Conservation (phyloP, 2,329 filamentous ascomycete species). For the Aspergillus sp. region DNA sequence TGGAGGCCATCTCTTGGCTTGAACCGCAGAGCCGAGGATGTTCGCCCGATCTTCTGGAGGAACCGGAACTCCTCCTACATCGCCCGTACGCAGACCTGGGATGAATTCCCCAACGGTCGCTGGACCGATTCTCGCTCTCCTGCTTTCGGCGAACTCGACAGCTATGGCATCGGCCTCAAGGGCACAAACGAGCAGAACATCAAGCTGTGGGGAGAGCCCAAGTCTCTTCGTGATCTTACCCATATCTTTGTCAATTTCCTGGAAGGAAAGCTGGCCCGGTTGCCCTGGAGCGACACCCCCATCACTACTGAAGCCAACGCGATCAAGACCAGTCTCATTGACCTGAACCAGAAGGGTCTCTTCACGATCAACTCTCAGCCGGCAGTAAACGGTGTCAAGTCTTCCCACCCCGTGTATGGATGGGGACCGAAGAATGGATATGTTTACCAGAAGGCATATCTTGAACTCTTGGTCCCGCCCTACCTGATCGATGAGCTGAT, state of each 20-base stretch:
- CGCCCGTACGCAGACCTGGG: constrained; percentile 94
- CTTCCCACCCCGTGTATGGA: constrained; percentile 80
- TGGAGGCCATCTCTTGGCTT: constrained; percentile 95
- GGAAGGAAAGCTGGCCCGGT: constrained; percentile 72
- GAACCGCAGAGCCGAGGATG: constrained; percentile 87
- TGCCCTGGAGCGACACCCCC: constrained; percentile 92
- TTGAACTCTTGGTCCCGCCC: constrained; percentile 85
- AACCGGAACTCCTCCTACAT: constrained; percentile 96
- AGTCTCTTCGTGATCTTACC: constrained; percentile 75
- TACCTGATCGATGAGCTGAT: constrained; percentile 76
- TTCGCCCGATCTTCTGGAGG: constrained; percentile 97
- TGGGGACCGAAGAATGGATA: constrained; percentile 96
- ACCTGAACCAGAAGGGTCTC: constrained; percentile 81
- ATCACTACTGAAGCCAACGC: constrained; percentile 79
- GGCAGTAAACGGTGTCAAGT: constrained; percentile 87
- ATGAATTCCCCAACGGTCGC: constrained; percentile 97
- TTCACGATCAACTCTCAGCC: constrained; percentile 98
- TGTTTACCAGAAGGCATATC: constrained; percentile 97
- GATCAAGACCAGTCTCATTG: constrained; percentile 74
- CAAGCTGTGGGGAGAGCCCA: constrained; percentile 88
- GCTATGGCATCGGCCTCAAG: constrained; percentile 89
- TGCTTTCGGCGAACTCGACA: constrained; percentile 91
- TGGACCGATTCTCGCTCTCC: constrained; percentile 98
- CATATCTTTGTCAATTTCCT: constrained; percentile 84
- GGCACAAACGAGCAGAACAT: constrained; percentile 95